Evolutionary conservation across 2,329 filamentous ascomycete species (phyloP).

Genomic region (Pseudogymnoascus sp.): DNA sequence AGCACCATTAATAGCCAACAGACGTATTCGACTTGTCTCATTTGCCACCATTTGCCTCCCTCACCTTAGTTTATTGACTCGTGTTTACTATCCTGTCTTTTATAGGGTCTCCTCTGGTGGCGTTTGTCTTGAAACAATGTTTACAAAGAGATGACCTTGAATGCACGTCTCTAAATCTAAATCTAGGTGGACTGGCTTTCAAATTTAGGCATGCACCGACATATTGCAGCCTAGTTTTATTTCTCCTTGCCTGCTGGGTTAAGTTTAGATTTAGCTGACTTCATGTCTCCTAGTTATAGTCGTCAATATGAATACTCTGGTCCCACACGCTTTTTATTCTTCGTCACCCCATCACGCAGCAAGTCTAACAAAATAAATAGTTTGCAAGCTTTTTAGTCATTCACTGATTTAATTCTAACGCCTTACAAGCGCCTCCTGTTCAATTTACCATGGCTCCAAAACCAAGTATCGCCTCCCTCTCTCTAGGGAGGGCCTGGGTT

Average conservation of each 20-base stretch:
- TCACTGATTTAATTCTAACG: not conserved
- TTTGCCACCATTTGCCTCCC: not conserved
- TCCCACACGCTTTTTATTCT: not conserved
- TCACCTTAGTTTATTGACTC: not conserved
- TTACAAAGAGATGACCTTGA: not conserved
- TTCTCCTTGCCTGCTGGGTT: not conserved
- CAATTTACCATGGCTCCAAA: not conserved
- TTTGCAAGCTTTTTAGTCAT: not conserved
- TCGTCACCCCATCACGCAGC: not conserved
- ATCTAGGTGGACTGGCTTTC: not conserved
- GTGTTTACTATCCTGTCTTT: not conserved
- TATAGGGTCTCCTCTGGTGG: not conserved
- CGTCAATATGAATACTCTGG: not conserved
- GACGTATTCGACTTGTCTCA: not conserved
- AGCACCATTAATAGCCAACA: not conserved
- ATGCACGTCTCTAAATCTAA: not conserved
- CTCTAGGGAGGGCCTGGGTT: conserved; percentile 59
- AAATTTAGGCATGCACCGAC: not conserved
- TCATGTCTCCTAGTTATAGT: not conserved
- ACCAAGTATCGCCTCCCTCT: conserved; percentile 9
- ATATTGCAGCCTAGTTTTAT: not conserved
- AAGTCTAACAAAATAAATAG: not conserved
- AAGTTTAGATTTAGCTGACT: not conserved
- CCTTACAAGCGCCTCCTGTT: no score
- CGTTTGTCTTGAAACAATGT: not conserved